Conservation (phyloP, 352 stramenopile genomes). For the Pythium brassicae region DNA sequence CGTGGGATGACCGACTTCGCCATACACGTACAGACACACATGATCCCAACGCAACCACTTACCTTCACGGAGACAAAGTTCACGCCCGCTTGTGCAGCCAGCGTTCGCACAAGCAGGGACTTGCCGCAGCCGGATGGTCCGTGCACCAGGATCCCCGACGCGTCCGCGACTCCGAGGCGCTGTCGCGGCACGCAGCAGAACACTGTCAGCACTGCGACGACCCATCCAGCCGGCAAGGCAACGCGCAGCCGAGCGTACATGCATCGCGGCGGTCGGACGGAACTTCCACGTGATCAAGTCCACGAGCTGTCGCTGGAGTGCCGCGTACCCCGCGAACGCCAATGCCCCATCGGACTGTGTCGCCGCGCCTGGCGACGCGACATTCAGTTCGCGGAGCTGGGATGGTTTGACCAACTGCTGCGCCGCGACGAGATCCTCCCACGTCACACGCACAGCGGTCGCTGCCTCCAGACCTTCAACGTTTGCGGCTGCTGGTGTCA, state of each 20-base stretch:
- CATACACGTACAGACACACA: too few relatives aligned
- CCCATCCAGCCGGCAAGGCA: too few relatives aligned
- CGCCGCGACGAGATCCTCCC: slow-evolving; percentile 38
- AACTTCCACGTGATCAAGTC: slow-evolving; percentile 74
- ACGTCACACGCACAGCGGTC: slow-evolving; percentile 20
- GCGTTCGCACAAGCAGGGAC: slow-evolving; percentile 61
- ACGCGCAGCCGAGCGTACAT: too few relatives aligned
- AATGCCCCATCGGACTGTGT: slow-evolving; percentile 4
- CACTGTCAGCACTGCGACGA: background rate
- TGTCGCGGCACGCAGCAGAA: slow-evolving; percentile 11
- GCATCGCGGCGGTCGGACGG: slow-evolving; percentile 50
- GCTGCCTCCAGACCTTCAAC: background rate
- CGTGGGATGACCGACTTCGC: background rate
- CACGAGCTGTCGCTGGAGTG: slow-evolving; percentile 48
- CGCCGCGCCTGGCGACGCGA: slow-evolving; percentile 43
- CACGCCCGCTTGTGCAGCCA: slow-evolving; percentile 54
- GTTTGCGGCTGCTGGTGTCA: background rate
- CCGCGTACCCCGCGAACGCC: slow-evolving; percentile 62
- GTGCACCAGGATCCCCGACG: slow-evolving; percentile 73
- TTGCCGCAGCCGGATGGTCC: slow-evolving; percentile 82
- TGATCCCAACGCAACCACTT: too few relatives aligned
- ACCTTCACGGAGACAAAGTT: slow-evolving; percentile 86
- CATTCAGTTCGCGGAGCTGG: slow-evolving; percentile 70
- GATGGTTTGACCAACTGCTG: slow-evolving; percentile 65
- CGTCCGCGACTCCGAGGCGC: slow-evolving; percentile 58